Conservation (phyloP, 2,329 filamentous ascomycete genomes). For the Colletotrichum truncatum region DNA sequence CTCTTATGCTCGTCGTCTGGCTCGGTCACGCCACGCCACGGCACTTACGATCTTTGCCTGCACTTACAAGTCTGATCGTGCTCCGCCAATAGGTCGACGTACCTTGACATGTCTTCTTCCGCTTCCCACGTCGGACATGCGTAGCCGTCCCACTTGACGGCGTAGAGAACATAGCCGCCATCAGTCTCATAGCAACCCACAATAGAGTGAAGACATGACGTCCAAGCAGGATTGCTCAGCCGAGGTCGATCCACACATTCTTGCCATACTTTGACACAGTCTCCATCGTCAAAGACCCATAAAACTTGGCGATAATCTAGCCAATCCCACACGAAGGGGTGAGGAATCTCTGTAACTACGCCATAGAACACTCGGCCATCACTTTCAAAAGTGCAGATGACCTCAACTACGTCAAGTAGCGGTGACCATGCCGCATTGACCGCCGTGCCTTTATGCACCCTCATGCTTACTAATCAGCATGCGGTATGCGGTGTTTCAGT, state of each 20-base stretch:
- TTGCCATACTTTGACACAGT: not conserved
- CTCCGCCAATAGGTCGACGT: not conserved
- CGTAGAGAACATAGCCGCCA: not conserved
- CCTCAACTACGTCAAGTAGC: not conserved
- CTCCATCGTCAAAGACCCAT: not conserved
- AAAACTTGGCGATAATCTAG: not conserved
- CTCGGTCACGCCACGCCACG: too few relatives aligned
- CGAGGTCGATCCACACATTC: not conserved
- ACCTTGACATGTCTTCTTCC: not conserved
- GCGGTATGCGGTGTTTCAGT: too few relatives aligned
- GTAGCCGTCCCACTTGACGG: not conserved
- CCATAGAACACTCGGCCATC: not conserved
- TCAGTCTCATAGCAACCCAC: not conserved
- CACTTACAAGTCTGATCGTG: not conserved
- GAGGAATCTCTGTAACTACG: not conserved
- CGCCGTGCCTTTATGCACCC: too few relatives aligned
- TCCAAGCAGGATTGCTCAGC: not conserved
- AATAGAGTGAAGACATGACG: not conserved
- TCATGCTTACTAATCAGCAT: not conserved
- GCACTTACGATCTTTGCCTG: too few relatives aligned
- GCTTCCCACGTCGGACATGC: not conserved
- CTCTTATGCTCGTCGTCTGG: not conserved
- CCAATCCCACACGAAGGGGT: not conserved
- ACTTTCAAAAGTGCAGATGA: not conserved
- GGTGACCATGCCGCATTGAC: not conserved